phyloP scores from a whole-genome alignment of 495 filamentous ascomycete genomes.

The Podospora pseudocomata region DNA sequence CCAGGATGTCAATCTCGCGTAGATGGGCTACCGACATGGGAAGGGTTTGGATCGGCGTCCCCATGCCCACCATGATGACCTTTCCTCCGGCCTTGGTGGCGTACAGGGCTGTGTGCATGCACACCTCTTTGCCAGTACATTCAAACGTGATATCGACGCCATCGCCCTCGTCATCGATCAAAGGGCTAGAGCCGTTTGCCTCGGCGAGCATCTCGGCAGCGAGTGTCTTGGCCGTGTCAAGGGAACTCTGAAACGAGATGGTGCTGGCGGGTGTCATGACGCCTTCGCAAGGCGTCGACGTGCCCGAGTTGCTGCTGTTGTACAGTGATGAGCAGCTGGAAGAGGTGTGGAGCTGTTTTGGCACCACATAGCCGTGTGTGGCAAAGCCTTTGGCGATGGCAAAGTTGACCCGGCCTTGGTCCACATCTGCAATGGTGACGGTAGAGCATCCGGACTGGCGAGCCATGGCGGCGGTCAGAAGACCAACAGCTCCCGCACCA shows the following conservation, averaged over 20 bases:
- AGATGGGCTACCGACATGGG: constrained; percentile 81
- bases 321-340: constrained; percentile 42
- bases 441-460: constrained; percentile 62
- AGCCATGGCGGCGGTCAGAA: constrained; percentile 70
- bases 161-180: constrained; percentile 48
- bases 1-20: constrained; percentile 84
- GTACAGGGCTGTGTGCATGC: constrained; percentile 83
- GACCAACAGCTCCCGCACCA: constrained; percentile 81
- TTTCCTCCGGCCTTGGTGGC: constrained; percentile 74
- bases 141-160: constrained; percentile 82
- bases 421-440: constrained; percentile 81
- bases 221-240: constrained; percentile 57
- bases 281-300: constrained; percentile 42
- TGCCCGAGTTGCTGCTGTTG: constrained; percentile 35
- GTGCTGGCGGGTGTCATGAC: constrained; percentile 45
- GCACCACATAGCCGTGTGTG: constrained; percentile 63
- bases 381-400: constrained; percentile 69
- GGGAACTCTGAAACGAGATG: constrained; percentile 38
- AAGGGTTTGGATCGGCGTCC: constrained; percentile 82
- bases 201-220: constrained; percentile 54
- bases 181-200: constrained; percentile 25
- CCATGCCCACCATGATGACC: constrained; percentile 89
- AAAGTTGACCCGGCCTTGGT: constrained; percentile 69
- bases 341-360: constrained; percentile 38
- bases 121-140: constrained; percentile 84